Conservation (phyloP, 2,329 filamentous ascomycete genomes). For the Diplodia mutila region DNA sequence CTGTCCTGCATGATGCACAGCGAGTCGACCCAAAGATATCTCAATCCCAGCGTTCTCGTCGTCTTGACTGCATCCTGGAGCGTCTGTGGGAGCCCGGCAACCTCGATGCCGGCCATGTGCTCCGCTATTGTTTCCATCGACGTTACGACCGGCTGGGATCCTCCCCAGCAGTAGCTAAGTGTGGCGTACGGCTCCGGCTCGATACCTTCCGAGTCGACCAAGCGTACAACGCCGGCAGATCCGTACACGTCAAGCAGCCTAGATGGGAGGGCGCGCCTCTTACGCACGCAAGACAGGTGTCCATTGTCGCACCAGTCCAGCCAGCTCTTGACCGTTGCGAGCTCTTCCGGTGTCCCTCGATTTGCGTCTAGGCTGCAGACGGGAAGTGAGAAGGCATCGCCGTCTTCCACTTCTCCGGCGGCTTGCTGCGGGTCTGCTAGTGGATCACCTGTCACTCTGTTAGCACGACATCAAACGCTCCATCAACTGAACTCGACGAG, state of each 20-base stretch:
- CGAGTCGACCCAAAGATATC: conserved; percentile 27
- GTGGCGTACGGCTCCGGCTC: conserved; percentile 13
- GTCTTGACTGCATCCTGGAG: conserved; percentile 23
- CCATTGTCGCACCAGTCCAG: conserved; percentile 19
- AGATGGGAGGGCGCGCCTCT: conserved; percentile 11
- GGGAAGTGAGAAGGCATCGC: background rate
- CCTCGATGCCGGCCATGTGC: conserved; percentile 9
- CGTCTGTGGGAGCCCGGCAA: conserved; percentile 17
- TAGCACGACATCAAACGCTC: background rate
- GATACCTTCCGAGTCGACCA: conserved; percentile 1
- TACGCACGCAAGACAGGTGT: background rate
- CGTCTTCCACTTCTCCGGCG: background rate
- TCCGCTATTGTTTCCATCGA: background rate
- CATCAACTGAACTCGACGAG: background rate
- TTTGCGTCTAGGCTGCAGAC: conserved; percentile 4
- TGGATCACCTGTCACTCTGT: conserved; percentile 10
- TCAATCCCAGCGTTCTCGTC: conserved; percentile 15
- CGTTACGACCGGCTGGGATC: background rate
- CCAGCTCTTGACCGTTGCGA: conserved; percentile 8
- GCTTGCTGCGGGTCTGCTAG: background rate
- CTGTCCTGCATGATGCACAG: conserved; percentile 26
- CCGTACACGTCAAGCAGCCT: conserved; percentile 13
- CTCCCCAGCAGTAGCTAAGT: conserved; percentile 21
- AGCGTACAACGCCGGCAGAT: background rate
- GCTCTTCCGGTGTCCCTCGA: conserved; percentile 10